Base-by-base conservation (phyloP, 805 yeast species). In the Tetrapisispora nanseiensis region DNA sequence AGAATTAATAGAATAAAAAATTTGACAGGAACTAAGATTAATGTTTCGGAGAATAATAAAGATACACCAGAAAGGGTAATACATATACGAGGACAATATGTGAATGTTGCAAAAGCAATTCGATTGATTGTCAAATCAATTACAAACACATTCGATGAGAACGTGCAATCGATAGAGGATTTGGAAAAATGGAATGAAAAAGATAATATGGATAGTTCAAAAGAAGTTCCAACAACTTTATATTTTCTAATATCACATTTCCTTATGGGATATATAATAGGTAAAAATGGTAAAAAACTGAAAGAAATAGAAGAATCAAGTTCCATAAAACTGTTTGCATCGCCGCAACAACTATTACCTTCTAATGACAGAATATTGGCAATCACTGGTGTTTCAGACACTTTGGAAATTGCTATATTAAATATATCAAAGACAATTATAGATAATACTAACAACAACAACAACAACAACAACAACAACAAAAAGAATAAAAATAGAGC, bases 271-370 rank as follows among this genome's bases (percentile, higher is more conserved):
- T 82, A 73, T 51, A 73, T 86, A 34, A 85, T 85, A 47, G 95
- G 95, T 10, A 80, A 80, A 51, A 78, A 71, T 39, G 94, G 94
- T 18, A 66, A 75, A 20, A 74, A 78, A 51, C 78, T 86, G 55
- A 70, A 85, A 50, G 90, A 85, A 59, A 84, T 86, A 48, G 95
- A 86, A 61, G 87, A 81, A 42, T 72, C 73, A 47, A 82, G 92
- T 13, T 87, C 90, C 3, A 89, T 95, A 2, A 71, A 75, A 44
- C 68, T 86, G 43, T 74, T 71, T 50, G 92, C 94, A 2, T 83
- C 81, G 20, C 86, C 81, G 33, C 75, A 76, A 36, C 74, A 80
- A 13, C 64, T 86, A 49, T 84, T 92, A 1, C 74, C 73, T 46
- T 81, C 90, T 0, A 84, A 87, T 13, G 95, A 86, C 58, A 70